phyloP scores from a whole-genome alignment of 2,329 filamentous ascomycete genomes.

The Mycosphaerella arachidis region DNA sequence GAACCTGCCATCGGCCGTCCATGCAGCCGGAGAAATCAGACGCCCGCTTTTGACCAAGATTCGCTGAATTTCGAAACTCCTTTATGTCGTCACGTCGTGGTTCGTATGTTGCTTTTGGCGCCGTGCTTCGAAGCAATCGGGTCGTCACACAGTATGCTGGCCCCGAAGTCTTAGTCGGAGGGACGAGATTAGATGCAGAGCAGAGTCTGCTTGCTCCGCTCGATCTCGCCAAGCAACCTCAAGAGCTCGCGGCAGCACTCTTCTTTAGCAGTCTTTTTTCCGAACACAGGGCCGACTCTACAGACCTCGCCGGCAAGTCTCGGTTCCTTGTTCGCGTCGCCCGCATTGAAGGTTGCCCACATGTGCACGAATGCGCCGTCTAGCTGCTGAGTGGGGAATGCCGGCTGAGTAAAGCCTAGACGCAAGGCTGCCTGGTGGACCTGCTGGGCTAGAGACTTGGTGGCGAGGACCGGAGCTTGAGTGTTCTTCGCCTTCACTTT shows the following conservation, averaged over 20 bases:
- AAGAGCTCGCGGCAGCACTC: conserved; percentile 43
- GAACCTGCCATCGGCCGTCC: not conserved
- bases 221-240: conserved; percentile 36
- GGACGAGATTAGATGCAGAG: not conserved
- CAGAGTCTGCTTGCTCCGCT: not conserved
- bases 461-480: not conserved
- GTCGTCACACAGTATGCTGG: no score
- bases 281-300: conserved; percentile 40
- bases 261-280: conserved; percentile 49
- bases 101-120: not conserved
- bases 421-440: conserved; percentile 20
- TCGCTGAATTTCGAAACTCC: not conserved
- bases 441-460: conserved; percentile 10
- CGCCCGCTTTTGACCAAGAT: not conserved
- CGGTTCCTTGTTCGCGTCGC: conserved; percentile 21
- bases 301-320: conserved; percentile 37
- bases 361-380: conserved; percentile 34
- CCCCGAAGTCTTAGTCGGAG: no score
- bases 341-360: conserved; percentile 32
- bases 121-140: not conserved
- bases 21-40: not conserved
- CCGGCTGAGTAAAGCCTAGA: conserved; percentile 23
- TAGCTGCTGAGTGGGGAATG: conserved; percentile 7
- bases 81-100: not conserved
- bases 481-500: conserved; percentile 6